Conservation (phyloP, 2,329 filamentous ascomycete species). For the Fusarium oligoseptatum region DNA sequence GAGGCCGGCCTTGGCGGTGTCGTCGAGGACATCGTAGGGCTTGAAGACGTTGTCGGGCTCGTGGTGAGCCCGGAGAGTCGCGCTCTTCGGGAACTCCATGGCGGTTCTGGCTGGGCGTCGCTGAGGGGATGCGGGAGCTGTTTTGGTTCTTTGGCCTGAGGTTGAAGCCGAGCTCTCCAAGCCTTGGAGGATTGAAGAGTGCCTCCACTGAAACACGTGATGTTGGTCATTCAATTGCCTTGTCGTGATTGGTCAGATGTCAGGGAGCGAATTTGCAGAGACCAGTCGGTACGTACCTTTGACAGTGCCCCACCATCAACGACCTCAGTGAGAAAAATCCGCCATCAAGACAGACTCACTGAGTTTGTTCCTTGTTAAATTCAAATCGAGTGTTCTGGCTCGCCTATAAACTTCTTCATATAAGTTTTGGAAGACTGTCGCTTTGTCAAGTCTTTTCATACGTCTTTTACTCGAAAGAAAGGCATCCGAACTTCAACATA, state of each 20-base stretch:
- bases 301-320: conserved; percentile 25
- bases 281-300: conserved; percentile 36
- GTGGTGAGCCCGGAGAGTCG: conserved; percentile 45
- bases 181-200: conserved; percentile 42
- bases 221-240: conserved; percentile 52
- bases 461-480: not conserved
- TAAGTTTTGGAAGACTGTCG: not conserved
- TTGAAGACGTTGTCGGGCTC: conserved; percentile 65
- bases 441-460: no score
- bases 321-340: conserved; percentile 41
- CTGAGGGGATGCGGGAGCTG: conserved; percentile 41
- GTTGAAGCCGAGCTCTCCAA: conserved; percentile 45
- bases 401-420: not conserved
- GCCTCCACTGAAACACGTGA: conserved; percentile 52
- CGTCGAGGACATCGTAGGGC: conserved; percentile 80
- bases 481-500: not conserved
- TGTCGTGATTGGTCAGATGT: conserved; percentile 47
- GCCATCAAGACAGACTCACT: not conserved
- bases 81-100: conserved; percentile 51
- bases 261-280: conserved; percentile 22
- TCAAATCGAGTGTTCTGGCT: not conserved
- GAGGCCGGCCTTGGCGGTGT: conserved; percentile 73
- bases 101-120: conserved; percentile 35
- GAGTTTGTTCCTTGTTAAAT: not conserved
- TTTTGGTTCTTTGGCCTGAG: conserved; percentile 45